A percentile compares a stretch with the other conserved stretches of the same genome.
These are phyloP conservation scores for Metschnikowia dekortorum DNA, from an alignment of 805 yeast genomes.

Conservation along the genomic window DNA sequence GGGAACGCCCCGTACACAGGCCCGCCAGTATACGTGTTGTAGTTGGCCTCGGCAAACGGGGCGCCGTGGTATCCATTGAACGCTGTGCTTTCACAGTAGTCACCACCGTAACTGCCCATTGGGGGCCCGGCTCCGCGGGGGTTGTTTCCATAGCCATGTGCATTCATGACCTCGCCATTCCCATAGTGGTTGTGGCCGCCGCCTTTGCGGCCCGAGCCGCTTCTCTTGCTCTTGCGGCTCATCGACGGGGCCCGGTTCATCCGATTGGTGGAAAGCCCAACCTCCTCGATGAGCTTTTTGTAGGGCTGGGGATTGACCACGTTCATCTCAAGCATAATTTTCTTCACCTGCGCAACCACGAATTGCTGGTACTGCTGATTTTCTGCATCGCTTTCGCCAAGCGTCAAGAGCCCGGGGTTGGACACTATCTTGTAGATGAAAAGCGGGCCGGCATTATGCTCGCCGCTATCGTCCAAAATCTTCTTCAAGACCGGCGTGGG, in stretches of 20 bases:
- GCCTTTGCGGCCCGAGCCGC: neutral
- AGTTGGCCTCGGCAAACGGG: neutral
- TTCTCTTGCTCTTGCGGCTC: constrained; percentile 22
- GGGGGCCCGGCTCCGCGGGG: neutral
- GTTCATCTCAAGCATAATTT: constrained; percentile 56
- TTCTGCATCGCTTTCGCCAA: constrained; percentile 16
- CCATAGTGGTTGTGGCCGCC: neutral
- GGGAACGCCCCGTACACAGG: neutral
- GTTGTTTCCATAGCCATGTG: constrained; percentile 2
- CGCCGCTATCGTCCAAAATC: constrained; percentile 60
- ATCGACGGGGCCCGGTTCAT: constrained; percentile 25
- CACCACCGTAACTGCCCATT: neutral
- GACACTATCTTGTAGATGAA: constrained; percentile 78
- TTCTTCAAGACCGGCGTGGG: constrained; percentile 41
- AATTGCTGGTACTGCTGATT: constrained; percentile 44
- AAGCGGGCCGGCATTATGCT: constrained; percentile 47
- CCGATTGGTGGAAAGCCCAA: constrained; percentile 55
- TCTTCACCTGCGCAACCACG: constrained; percentile 58
- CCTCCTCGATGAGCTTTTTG: constrained; percentile 86
- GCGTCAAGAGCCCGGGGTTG: constrained; percentile 51
- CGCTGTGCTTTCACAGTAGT: neutral
- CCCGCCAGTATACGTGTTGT: neutral
- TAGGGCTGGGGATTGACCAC: constrained; percentile 62
- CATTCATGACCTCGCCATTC: constrained; percentile 1
- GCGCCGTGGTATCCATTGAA: neutral